Conservation (phyloP, 2,329 filamentous ascomycete genomes). For the Penicillium sp. region DNA sequence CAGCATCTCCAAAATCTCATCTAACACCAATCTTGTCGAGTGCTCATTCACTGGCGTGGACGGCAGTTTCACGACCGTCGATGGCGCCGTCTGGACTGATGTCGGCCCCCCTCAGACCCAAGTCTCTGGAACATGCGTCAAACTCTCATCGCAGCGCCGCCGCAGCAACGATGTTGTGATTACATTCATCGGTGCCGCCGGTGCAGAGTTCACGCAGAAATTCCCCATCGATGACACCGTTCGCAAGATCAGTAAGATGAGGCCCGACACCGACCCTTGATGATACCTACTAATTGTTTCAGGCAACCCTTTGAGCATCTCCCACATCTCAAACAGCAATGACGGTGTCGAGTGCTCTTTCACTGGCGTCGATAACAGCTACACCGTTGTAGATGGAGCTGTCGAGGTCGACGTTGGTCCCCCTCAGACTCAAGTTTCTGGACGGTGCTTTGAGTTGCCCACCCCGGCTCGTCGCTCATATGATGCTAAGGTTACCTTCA, state of each 20-base stretch:
- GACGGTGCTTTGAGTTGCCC: constrained; percentile 9
- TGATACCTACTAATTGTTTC: not conserved
- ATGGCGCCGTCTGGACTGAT: constrained; percentile 22
- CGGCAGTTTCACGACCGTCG: constrained; percentile 20
- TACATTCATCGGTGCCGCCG: constrained; percentile 16
- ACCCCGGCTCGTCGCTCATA: not conserved
- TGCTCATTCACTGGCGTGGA: constrained; percentile 28
- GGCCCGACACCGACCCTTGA: not conserved
- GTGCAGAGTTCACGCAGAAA: constrained; percentile 18
- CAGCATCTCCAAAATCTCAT: constrained; percentile 26
- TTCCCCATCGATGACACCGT: constrained; percentile 18
- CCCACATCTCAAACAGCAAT: constrained; percentile 13
- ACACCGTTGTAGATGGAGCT: constrained; percentile 16
- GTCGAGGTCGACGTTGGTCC: constrained; percentile 23
- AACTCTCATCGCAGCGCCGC: not conserved
- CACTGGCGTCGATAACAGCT: constrained; percentile 19
- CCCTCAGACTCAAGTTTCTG: constrained; percentile 24
- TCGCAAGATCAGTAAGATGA: constrained; percentile 13
- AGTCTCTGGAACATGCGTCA: constrained; percentile 7
- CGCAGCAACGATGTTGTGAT: not conserved
- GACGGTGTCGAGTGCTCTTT: constrained; percentile 19
- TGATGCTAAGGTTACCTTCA: constrained; percentile 14
- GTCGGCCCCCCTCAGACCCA: constrained; percentile 33
- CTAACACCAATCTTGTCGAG: constrained; percentile 16
- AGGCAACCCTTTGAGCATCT: constrained; percentile 24